Base-by-base conservation (phyloP, 2,329 filamentous ascomycete species). In the Aplosporella prunicola region DNA sequence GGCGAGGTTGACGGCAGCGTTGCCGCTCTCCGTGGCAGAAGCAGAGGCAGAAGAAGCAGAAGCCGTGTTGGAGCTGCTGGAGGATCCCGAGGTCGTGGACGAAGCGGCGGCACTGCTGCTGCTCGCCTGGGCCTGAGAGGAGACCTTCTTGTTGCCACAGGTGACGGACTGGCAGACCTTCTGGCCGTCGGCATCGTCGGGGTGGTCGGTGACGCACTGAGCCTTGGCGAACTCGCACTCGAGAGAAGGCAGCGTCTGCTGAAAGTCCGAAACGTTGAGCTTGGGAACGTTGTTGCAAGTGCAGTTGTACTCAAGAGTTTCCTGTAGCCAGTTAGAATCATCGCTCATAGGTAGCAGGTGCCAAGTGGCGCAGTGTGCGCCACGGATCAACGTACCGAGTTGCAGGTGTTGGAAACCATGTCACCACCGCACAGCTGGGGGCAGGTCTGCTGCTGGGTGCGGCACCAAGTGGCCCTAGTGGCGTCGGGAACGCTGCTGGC, bases 391-490 rank as follows among this genome's bases (percentile, higher is more conserved):
- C 72, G 54, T 68, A 81, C 77, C 23, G 60, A 29, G 44, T 74
- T 64, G 55, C 78, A 82, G 32, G 51, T 57, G 62, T 79, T 79
- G 45, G 52, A 49, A 43, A 52, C 58, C 46, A 64, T 59, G 45
- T 56, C 51, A 44, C 67, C 66, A 44, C 66, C 66, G 60, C 78
- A 82, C 45, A 80, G 66, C 41, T 67, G 53, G 11, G 71, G 72
- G 61, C 78, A 82, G 29, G 67, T 68, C 58, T 76, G 75, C 43
- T 60, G 58, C 61, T 80, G 63, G 45, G 66, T 72, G 37, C 58
- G 55, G 54, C 78, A 82, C 75, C 75, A 80, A 40, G 60, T 46
- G 51, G 57, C 46, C 45, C 60, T 60, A 16, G 53, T 47, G 27
- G 51, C 37, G 3, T 49, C n/a, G 27, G 54, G 44, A 27, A 76